Evolutionary conservation across 2,329 filamentous ascomycete genomes (phyloP).

Genomic region (Colletotrichum acutatum): DNA sequence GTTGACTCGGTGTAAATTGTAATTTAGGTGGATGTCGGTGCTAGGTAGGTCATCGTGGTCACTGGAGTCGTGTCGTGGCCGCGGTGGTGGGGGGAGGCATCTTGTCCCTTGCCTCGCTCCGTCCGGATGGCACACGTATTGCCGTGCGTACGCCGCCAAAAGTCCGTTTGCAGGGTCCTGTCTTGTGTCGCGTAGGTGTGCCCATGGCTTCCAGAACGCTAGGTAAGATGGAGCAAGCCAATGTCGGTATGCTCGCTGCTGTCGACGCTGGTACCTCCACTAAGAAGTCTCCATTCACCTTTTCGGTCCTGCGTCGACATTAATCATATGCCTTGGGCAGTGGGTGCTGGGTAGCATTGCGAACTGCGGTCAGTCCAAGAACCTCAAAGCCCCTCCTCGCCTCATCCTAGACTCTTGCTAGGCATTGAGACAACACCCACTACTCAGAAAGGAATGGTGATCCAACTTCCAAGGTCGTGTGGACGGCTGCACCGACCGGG

Average conservation of each 20-base stretch:
- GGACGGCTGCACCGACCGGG: slow-evolving; percentile 8
- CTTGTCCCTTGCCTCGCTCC: slow-evolving; percentile 7
- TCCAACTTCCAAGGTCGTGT: not conserved
- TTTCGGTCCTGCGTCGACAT: slow-evolving; percentile 13
- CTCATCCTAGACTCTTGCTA: not conserved
- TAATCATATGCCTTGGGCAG: slow-evolving; percentile 8
- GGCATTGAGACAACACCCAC: slow-evolving; percentile 8
- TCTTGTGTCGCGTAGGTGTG: not conserved
- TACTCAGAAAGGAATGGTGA: not conserved
- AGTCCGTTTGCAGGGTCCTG: not conserved
- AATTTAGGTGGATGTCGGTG: not conserved
- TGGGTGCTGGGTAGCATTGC: not conserved
- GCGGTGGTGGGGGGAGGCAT: not conserved
- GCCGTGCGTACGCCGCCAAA: not conserved
- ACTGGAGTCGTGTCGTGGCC: not conserved
- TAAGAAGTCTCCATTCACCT: not conserved
- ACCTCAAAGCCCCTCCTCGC: slow-evolving; percentile 2
- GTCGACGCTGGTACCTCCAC: slow-evolving; percentile 15
- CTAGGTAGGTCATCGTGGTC: not conserved
- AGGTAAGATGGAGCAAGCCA: not conserved
- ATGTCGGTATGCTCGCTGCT: not conserved
- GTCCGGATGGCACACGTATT: not conserved
- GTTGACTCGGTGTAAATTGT: not conserved
- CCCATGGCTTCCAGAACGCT: not conserved
- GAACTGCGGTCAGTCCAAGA: not conserved